Percentiles rank a stretch among this genome's conserved stretches.
Conservation (phyloP, 768 basidiomycete species). For the Piloderma croceum region DNA sequence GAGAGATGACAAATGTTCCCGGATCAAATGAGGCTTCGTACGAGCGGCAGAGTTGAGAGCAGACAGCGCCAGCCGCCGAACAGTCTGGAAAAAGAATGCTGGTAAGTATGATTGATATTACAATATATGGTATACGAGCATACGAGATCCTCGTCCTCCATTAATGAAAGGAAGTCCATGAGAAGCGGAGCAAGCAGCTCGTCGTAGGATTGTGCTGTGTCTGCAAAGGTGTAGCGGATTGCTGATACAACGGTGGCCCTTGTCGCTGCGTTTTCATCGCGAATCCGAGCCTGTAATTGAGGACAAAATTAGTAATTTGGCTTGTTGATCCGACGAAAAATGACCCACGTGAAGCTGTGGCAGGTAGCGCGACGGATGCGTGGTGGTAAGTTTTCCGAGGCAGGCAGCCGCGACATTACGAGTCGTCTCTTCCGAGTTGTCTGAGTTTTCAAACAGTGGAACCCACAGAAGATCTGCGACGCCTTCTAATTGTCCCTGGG, state of each 20-base stretch:
- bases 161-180: conserved; percentile 85
- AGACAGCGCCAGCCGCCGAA: conserved; percentile 84
- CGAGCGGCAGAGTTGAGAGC: conserved; percentile 93
- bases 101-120: conserved; percentile 1
- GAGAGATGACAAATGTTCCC: conserved; percentile 72
- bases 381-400: conserved; percentile 90
- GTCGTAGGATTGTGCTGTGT: conserved; percentile 80
- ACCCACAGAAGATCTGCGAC: conserved; percentile 89
- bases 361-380: conserved; percentile 84
- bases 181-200: conserved; percentile 84
- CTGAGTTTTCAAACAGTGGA: conserved; percentile 88
- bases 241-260: conserved; percentile 89
- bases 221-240: conserved; percentile 86
- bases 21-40: conserved; percentile 87
- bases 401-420: conserved; percentile 95
- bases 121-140: conserved; percentile 18
- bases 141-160: conserved; percentile 86
- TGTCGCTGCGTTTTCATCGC: conserved; percentile 61
- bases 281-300: conserved; percentile 51
- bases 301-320: background rate
- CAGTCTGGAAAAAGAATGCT: conserved; percentile 48
- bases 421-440: conserved; percentile 84
- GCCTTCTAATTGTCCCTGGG: conserved; percentile 74
- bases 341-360: conserved; percentile 80
- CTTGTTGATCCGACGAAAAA: background rate